Evolutionary conservation across 192 early-diverging fungal genomes (phyloP).

Genomic region (Kappamyces sp.): DNA sequence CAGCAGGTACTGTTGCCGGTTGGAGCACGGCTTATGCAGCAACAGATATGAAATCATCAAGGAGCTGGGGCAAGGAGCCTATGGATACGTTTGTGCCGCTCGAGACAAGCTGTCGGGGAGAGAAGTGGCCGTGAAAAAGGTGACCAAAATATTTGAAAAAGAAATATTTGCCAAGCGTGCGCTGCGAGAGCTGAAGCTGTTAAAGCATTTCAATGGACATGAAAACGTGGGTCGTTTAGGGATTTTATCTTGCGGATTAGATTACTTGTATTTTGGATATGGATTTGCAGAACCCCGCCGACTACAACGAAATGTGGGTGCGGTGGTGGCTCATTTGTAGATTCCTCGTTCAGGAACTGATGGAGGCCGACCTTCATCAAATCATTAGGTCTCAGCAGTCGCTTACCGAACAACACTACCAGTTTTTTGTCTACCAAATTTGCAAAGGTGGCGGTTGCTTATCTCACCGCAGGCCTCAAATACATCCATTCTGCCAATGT

Average conservation of each 20-base stretch:
- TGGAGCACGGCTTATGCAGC: slow-evolving; percentile 26
- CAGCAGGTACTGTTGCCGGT: no score
- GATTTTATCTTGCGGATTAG: slow-evolving; percentile 16
- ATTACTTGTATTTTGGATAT: slow-evolving; percentile 58
- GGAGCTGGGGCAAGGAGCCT: slow-evolving; percentile 87
- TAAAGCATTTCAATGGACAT: slow-evolving; percentile 87
- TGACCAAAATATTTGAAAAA: slow-evolving; percentile 72
- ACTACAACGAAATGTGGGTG: slow-evolving; percentile 60
- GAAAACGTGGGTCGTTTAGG: slow-evolving; percentile 64
- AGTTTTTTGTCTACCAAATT: slow-evolving; percentile 88
- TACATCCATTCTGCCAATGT: slow-evolving; percentile 94
- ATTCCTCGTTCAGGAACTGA: slow-evolving; percentile 84
- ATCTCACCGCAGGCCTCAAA: slow-evolving; percentile 57
- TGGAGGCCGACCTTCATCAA: slow-evolving; percentile 93
- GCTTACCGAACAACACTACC: slow-evolving; percentile 85
- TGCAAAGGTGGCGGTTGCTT: slow-evolving; percentile 27
- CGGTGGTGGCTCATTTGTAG: not conserved
- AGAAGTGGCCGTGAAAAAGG: slow-evolving; percentile 81
- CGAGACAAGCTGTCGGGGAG: slow-evolving; percentile 29
- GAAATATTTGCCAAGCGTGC: slow-evolving; percentile 83
- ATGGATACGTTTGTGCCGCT: slow-evolving; percentile 67
- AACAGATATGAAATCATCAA: slow-evolving; percentile 63
- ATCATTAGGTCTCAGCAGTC: slow-evolving; percentile 87
- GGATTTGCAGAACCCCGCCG: slow-evolving; percentile 56
- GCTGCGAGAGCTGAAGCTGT: slow-evolving; percentile 84